phyloP scores from a whole-genome alignment of 805 yeast species.

The Starmerella apicola region DNA sequence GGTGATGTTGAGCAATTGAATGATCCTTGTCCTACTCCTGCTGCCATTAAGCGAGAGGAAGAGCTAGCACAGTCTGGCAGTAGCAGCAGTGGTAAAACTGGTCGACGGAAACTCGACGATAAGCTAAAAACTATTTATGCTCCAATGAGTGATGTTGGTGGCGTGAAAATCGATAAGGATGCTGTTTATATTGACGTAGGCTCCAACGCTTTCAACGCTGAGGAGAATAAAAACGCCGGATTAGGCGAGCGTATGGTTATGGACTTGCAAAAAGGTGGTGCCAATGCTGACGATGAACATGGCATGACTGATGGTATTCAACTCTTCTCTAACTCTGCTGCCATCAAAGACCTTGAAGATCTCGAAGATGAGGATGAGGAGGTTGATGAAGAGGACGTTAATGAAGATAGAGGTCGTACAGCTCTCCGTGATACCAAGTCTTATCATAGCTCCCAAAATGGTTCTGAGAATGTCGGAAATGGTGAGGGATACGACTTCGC shows the following conservation, averaged over 20 bases:
- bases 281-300: conserved; percentile 38
- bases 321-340: conserved; percentile 53
- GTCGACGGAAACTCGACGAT: conserved; percentile 87
- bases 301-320: conserved; percentile 59
- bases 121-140: conserved; percentile 91
- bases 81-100: conserved; percentile 29
- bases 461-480: conserved; percentile 2
- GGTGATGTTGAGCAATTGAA: conserved; percentile 76
- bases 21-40: conserved; percentile 98
- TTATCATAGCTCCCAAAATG: conserved; percentile 2
- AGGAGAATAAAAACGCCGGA: conserved; percentile 40
- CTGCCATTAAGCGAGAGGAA: conserved; percentile 70
- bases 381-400: conserved; percentile 30
- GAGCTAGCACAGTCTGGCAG: conserved; percentile 49
- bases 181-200: conserved; percentile 91
- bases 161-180: conserved; percentile 91
- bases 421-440: conserved; percentile 17
- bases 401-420: conserved; percentile 33
- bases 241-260: conserved; percentile 81
- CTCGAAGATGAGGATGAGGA: conserved; percentile 29
- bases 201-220: conserved; percentile 37
- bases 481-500: conserved; percentile 17
- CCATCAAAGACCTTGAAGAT: conserved; percentile 35
- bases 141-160: conserved; percentile 99
- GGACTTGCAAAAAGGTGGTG: conserved; percentile 57